phyloP scores from a whole-genome alignment of 2,329 filamentous ascomycete species.

The Lizonia empirigonia region DNA sequence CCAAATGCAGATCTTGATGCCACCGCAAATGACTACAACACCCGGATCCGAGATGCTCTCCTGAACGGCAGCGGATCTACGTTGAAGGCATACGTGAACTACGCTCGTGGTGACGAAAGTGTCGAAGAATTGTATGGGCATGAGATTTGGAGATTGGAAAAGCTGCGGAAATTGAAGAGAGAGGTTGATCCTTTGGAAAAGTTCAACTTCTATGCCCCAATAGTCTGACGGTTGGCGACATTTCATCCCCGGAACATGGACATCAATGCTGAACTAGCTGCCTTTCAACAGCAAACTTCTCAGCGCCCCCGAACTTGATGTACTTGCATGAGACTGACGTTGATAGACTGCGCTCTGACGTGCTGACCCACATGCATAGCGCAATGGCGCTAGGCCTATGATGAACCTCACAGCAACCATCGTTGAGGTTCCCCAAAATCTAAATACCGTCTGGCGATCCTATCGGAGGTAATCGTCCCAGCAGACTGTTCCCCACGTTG shows the following conservation, averaged over 20 bases:
- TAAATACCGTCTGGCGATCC: not conserved
- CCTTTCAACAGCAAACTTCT: not conserved
- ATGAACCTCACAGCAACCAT: not conserved
- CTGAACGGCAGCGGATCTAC: not conserved
- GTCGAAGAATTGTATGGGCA: conserved; percentile 42
- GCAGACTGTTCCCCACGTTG: not conserved
- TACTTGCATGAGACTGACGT: not conserved
- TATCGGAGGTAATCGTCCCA: not conserved
- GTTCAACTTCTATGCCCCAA: conserved; percentile 40
- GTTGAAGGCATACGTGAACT: conserved; percentile 42
- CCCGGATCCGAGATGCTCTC: not conserved
- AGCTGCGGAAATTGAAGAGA: conserved; percentile 39
- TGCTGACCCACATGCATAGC: conserved; percentile 19
- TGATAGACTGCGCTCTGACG: conserved; percentile 10
- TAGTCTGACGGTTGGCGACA: not conserved
- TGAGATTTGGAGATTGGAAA: conserved; percentile 42
- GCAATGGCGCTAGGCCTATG: conserved; percentile 14
- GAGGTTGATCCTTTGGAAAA: conserved; percentile 40
- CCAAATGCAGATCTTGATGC: conserved; percentile 1
- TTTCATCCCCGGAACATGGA: too few species aligned
- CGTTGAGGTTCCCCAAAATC: not conserved
- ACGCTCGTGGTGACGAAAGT: conserved; percentile 38
- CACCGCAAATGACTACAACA: not conserved
- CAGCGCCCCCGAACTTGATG: not conserved
- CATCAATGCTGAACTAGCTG: too few species aligned